These are phyloP conservation scores for Penicillium palitans DNA, from an alignment of 2,329 filamentous ascomycete genomes.

Conservation along the genomic window DNA sequence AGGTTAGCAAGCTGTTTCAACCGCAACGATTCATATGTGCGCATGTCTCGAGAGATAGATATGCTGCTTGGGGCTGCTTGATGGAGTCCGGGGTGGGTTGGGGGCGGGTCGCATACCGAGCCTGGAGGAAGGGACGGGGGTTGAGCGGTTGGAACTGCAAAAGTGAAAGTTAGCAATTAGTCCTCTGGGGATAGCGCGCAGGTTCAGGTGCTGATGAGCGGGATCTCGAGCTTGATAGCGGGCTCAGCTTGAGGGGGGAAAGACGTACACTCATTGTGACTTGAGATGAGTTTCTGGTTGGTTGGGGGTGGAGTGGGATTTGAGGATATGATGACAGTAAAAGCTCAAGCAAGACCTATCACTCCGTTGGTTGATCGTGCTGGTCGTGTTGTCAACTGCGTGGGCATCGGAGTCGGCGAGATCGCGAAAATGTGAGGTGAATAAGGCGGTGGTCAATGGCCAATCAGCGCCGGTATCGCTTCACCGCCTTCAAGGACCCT, in stretches of 20 bases:
- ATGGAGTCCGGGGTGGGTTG: neutral
- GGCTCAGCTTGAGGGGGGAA: slow-evolving; percentile 1
- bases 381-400: slow-evolving; percentile 15
- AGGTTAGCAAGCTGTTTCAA: neutral
- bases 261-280: slow-evolving; percentile 38
- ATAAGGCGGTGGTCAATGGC: slow-evolving; percentile 13
- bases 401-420: slow-evolving; percentile 18
- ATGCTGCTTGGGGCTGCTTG: neutral
- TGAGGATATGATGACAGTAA: neutral
- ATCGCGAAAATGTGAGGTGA: slow-evolving; percentile 40
- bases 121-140: slow-evolving; percentile 93
- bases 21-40: neutral
- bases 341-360: slow-evolving; percentile 4
- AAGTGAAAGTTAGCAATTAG: slow-evolving; percentile 8
- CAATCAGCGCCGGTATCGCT: neutral
- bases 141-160: slow-evolving; percentile 87
- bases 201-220: neutral
- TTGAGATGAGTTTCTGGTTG: neutral
- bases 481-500: slow-evolving; percentile 29
- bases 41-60: neutral
- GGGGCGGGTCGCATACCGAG: slow-evolving; percentile 63
- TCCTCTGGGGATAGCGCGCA: neutral
- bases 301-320: neutral
- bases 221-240: slow-evolving; percentile 12
- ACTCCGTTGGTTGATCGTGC: slow-evolving; percentile 13